Base-by-base conservation (phyloP, 257 asterid species). In the Penstemon newberryi region DNA sequence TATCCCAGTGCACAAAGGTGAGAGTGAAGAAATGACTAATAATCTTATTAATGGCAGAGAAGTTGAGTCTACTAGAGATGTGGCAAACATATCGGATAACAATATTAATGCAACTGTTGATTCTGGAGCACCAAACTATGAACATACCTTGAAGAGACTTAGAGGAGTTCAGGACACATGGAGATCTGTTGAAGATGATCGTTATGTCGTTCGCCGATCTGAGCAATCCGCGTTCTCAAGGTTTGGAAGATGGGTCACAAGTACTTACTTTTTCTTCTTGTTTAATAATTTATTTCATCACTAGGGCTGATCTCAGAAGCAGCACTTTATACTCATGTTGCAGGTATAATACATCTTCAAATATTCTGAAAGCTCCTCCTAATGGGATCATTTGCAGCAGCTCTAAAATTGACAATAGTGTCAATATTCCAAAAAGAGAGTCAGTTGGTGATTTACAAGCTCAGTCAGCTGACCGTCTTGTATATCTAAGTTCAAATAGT, bases 161-260 rank as follows among this genome's bases (percentile, higher is more conserved):
- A 82, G 93, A 84, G 92, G 79, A 77, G 72, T 63, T 58, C 82
- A 71, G 68, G 92, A 85, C 70, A 53, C 78, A 0, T 81, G 74
- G 45, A 69, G 77, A 67, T 60, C 79, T 63, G 63, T 71, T 67
- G 86, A 80, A 74, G 92, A 86, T 70, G 91, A 83, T 67, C 82
- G 73, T 52, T 75, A 60, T 80, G 80, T 75, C 79, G 78, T 91
- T 78, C 82, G 85, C 56, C 89, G 80, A 65, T 87, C 86, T 65
- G 92, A 80, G 77, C 95, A 83, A 71, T 89, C 96, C 53, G 96
- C 96, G 70, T 88, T 88, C 83, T 86, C 97, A 68, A 86, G 98
- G 98, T 92, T 73, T 75, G 72, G 66, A 67, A 61, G 37, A 72
- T 71, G 12, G 64, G 62, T 12, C 42, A 18, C 53, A 18, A 7